phyloP scores from a whole-genome alignment of 1,139 yeast species.

The Petasospora fabianii region DNA sequence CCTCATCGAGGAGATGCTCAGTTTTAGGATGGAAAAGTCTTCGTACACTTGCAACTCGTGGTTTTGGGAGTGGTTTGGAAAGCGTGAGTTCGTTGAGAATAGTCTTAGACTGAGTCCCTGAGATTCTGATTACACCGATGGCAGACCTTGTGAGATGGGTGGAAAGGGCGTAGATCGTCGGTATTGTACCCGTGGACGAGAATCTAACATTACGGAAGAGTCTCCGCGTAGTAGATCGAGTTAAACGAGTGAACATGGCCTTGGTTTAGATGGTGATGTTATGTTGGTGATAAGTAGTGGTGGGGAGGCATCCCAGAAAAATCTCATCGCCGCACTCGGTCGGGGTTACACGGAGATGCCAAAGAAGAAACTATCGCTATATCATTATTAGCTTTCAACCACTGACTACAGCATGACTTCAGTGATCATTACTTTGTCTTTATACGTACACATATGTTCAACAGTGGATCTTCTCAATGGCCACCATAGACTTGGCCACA shows the following conservation, averaged over 20 bases:
- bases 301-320: too few species aligned
- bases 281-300: too few species aligned
- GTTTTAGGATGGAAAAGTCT: conserved; percentile 43
- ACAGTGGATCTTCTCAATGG: conserved; percentile 23
- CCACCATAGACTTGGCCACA: conserved; percentile 75
- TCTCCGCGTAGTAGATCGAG: too few species aligned
- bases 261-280: background rate
- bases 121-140: conserved; percentile 77
- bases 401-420: too few species aligned
- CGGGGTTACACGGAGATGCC: too few species aligned
- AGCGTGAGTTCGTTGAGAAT: conserved; percentile 47
- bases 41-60: conserved; percentile 55
- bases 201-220: too few species aligned
- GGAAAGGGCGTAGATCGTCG: conserved; percentile 88
- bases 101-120: conserved; percentile 61
- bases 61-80: conserved; percentile 37
- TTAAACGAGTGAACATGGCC: background rate
- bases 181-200: conserved; percentile 23
- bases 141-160: conserved; percentile 83
- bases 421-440: too few species aligned
- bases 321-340: too few species aligned
- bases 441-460: too few species aligned
- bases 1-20: conserved; percentile 61
- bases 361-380: too few species aligned
- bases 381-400: too few species aligned